Evolutionary conservation across 805 yeast genomes (phyloP), one percentile per base, ranked within the genome.

Genomic region (Cephaloascus fragrans): DNA sequence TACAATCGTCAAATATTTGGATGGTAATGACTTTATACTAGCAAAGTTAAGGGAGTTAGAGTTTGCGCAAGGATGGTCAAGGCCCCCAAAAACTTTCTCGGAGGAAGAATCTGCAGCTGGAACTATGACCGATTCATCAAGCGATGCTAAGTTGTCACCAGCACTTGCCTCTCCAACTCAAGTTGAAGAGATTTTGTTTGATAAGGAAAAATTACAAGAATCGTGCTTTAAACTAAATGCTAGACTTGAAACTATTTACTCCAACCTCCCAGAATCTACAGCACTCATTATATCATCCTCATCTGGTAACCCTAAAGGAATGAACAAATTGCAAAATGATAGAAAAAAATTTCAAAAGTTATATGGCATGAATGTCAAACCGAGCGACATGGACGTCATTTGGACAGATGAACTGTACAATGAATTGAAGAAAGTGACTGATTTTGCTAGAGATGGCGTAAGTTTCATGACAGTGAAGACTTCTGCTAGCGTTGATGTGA

Each of bases 281-380:
- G 56, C 79, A 18, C 47, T 89, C 14, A 60, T 86, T 1, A 50
- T 87, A 1, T 64, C 76, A 47, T 69, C 85, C 0, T 86, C 84
- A 2, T 62, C 72, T 37, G 86, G 87, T 9, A 76, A 78, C 48
- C 73, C 79, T 2, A 55, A 68, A 8, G 69, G 65, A 37, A 62
- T 77, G 59, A 56, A 58, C 38, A 54, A 58, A 36, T 58, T 86
- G 34, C 73, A 71, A 37, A 51, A 52, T 9, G 47, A 68, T 23
- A 67, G 69, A 44, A 59, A 65, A 36, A 56, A 51, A 32, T 75
- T 64, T 42, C 69, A 69, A 43, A 52, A 60, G 41, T 63, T 65
- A 28, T 71, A 66, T 54, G 63, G 62, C 38, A 59, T 56, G 26
- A 56, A 57, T 3, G 62, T 53, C 43, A 69, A 62, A 44, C 60